Conservation (phyloP, 2,329 filamentous ascomycete species). For the Fusarium algeriense region DNA sequence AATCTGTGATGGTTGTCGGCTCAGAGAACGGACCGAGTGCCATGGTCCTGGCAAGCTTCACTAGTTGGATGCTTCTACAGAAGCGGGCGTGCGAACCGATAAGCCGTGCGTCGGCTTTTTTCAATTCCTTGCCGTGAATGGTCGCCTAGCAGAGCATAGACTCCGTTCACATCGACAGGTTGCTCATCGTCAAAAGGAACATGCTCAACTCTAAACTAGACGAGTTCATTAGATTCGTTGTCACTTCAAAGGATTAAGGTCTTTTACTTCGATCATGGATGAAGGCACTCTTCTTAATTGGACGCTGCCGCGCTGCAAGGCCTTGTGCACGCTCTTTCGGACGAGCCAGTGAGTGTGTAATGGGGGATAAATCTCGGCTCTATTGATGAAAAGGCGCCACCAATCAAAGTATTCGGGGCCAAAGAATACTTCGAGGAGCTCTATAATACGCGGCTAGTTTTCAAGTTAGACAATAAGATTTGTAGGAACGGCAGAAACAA, state of each 20-base stretch:
- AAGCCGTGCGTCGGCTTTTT: neutral
- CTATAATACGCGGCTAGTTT: fast-evolving
- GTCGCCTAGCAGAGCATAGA: neutral
- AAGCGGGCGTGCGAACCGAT: neutral
- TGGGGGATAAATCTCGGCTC: neutral
- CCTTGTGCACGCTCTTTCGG: fast-evolving
- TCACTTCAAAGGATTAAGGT: fast-evolving
- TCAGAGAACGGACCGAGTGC: neutral
- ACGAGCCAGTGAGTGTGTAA: neutral
- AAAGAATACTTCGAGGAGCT: neutral
- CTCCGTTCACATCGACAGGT: fast-evolving
- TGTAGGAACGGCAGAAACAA: neutral
- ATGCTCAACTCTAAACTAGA: neutral
- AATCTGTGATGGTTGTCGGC: too few relatives aligned
- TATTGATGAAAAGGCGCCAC: neutral
- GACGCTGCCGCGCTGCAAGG: neutral
- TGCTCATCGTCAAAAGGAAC: neutral
- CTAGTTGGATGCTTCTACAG: neutral
- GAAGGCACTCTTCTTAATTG: neutral
- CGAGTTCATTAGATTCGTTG: fast-evolving
- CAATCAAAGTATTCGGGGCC: neutral
- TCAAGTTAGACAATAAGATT: fast-evolving
- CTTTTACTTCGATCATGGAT: neutral
- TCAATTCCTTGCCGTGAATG: neutral
- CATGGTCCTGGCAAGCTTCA: neutral